phyloP scores from a whole-genome alignment of 305 asterid species.

The Fraxinus floribunda region DNA sequence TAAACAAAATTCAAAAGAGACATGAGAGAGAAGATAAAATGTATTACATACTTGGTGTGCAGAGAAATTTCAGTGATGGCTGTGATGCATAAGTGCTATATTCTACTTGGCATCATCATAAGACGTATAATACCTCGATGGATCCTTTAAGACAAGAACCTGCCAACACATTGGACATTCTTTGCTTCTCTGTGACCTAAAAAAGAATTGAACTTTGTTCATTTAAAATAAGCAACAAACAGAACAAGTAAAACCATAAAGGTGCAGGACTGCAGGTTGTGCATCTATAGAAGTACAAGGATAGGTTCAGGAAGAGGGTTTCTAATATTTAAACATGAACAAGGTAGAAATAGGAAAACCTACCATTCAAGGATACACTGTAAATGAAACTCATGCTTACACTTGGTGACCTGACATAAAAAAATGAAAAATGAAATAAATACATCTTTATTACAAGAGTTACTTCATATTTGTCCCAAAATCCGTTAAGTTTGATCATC shows the following conservation, averaged over 20 bases:
- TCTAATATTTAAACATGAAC: neutral
- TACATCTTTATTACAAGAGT: neutral
- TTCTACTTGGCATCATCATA: neutral
- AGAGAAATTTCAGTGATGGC: neutral
- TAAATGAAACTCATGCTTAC: conserved; percentile 75
- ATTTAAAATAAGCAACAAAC: neutral
- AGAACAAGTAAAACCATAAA: neutral
- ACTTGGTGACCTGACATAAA: conserved; percentile 62
- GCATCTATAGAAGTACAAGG: neutral
- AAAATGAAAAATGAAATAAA: neutral
- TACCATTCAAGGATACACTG: conserved; percentile 83
- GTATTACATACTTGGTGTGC: neutral
- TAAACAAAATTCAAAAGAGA: conserved; percentile 13
- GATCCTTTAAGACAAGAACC: conserved; percentile 50
- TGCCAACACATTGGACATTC: conserved; percentile 74
- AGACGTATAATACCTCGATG: conserved; percentile 43
- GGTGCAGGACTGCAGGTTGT: neutral
- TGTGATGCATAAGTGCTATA: neutral
- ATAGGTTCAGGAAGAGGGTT: neutral
- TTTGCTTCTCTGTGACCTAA: conserved; percentile 66
- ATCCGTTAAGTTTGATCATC: neutral
- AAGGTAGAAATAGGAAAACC: conserved; percentile 8
- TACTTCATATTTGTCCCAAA: neutral
- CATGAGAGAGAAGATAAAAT: conserved; percentile 1
- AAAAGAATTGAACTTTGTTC: neutral